phyloP scores from a whole-genome alignment of 768 basidiomycete genomes.

The Coprinellus micaceus region DNA sequence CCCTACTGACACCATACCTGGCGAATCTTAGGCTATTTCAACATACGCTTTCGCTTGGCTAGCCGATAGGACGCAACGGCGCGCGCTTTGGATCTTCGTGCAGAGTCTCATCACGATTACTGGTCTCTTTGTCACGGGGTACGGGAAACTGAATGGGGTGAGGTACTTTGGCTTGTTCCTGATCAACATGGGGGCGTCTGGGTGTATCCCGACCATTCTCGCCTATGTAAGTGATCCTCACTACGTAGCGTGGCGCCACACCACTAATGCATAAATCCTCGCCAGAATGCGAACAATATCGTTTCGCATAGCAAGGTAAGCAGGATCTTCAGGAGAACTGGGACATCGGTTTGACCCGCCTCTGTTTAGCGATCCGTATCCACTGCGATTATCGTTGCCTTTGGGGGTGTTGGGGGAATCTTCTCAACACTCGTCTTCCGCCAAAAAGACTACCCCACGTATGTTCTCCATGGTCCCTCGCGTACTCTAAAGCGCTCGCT shows the following conservation, averaged over 20 bases:
- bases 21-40: constrained; percentile 34
- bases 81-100: constrained; percentile 31
- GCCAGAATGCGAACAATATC: constrained; percentile 34
- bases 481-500: too few species aligned
- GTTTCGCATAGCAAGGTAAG: constrained; percentile 32
- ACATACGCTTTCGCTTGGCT: constrained; percentile 35
- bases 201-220: constrained; percentile 33
- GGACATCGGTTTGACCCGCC: background rate
- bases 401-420: constrained; percentile 38
- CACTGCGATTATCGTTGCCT: constrained; percentile 31
- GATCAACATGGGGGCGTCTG: constrained; percentile 30
- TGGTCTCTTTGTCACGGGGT: constrained; percentile 32
- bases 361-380: constrained; percentile 35
- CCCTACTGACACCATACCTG: constrained; percentile 40
- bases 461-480: background rate
- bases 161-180: constrained; percentile 36
- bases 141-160: constrained; percentile 23
- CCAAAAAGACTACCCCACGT: constrained; percentile 32
- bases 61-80: constrained; percentile 32
- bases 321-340: background rate
- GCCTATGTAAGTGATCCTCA: constrained; percentile 31
- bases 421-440: constrained; percentile 36
- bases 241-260: too few species aligned
- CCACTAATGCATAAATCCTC: too few species aligned
- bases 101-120: constrained; percentile 30